These are phyloP conservation scores for Lathyrus sativus DNA, from an alignment of 306 rosid species.

Conservation along the genomic window DNA sequence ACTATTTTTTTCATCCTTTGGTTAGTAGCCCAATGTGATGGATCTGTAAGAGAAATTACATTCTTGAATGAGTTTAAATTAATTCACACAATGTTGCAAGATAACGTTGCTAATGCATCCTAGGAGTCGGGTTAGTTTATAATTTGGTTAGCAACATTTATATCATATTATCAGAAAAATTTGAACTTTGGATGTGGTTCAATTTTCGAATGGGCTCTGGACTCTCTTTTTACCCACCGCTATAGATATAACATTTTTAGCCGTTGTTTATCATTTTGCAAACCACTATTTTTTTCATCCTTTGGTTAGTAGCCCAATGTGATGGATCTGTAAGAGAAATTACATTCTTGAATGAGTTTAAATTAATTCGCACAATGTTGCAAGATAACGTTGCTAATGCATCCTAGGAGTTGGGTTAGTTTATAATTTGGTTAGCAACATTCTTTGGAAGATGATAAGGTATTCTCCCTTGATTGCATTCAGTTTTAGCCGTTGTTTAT, in stretches of 20 bases:
- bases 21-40: neutral
- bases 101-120: conserved; percentile 10
- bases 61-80: conserved; percentile 21
- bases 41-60: conserved; percentile 14
- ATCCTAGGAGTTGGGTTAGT: conserved; percentile 19
- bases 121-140: conserved; percentile 22
- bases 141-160: conserved; percentile 13
- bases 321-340: conserved; percentile 19
- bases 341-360: conserved; percentile 20
- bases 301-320: conserved; percentile 3
- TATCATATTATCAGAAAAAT: neutral
- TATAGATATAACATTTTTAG: conserved; percentile 6
- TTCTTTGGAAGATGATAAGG: no score
- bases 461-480: no score
- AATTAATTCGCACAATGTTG: neutral
- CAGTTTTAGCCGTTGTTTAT: conserved; percentile 19
- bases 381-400: conserved; percentile 19
- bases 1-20: neutral
- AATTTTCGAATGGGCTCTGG: neutral
- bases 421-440: conserved; percentile 13
- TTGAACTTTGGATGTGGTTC: conserved; percentile 9
- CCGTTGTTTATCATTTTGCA: conserved; percentile 5
- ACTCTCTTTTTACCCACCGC: neutral
- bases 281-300: conserved; percentile 26
- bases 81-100: neutral